A percentile compares a stretch with the other conserved stretches of the same genome.
Conservation (phyloP, 805 yeast species). For the Metschnikowia corniflorae region DNA sequence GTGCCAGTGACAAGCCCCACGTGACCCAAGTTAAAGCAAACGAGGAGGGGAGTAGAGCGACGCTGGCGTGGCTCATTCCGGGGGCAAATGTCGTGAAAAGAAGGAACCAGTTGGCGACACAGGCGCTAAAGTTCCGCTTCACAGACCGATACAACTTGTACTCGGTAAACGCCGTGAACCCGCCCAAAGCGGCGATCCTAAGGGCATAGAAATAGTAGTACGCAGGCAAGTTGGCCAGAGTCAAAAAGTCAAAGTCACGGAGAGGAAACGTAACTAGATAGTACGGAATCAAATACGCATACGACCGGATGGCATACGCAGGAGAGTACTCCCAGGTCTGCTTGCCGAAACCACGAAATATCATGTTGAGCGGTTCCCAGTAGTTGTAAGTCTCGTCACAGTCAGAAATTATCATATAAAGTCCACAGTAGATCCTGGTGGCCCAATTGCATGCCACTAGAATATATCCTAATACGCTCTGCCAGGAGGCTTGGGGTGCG, state of each 20-base stretch:
- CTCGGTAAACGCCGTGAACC: slow-evolving; percentile 49
- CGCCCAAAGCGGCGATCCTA: slow-evolving; percentile 39
- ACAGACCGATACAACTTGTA: slow-evolving; percentile 45
- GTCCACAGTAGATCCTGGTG: slow-evolving; percentile 37
- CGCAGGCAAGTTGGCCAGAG: slow-evolving; percentile 18
- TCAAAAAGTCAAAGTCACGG: slow-evolving; percentile 14
- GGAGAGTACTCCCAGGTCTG: slow-evolving; percentile 98
- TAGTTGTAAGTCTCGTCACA: slow-evolving; percentile 92
- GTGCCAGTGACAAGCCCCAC: slow-evolving; percentile 40
- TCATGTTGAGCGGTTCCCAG: slow-evolving; percentile 87
- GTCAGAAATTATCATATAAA: slow-evolving; percentile 72
- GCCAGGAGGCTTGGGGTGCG: too few relatives aligned
- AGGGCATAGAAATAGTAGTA: slow-evolving; percentile 49
- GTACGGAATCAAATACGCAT: slow-evolving; percentile 65
- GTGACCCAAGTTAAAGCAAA: slow-evolving; percentile 55
- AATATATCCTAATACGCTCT: slow-evolving; percentile 2
- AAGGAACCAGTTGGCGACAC: slow-evolving; percentile 57
- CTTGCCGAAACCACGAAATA: slow-evolving; percentile 80
- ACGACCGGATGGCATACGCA: slow-evolving; percentile 79
- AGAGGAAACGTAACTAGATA: slow-evolving; percentile 26
- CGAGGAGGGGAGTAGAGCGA: slow-evolving; percentile 80
- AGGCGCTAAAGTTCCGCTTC: slow-evolving; percentile 26
- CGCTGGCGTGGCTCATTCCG: slow-evolving; percentile 87
- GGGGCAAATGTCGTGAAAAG: slow-evolving; percentile 62
- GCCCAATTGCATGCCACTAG: slow-evolving; percentile 16